Percentiles rank a stretch among this genome's conserved stretches.
Conservation (phyloP, 371 early-diverging fungal species). For the Thermomucor indicae-seudaticae region DNA sequence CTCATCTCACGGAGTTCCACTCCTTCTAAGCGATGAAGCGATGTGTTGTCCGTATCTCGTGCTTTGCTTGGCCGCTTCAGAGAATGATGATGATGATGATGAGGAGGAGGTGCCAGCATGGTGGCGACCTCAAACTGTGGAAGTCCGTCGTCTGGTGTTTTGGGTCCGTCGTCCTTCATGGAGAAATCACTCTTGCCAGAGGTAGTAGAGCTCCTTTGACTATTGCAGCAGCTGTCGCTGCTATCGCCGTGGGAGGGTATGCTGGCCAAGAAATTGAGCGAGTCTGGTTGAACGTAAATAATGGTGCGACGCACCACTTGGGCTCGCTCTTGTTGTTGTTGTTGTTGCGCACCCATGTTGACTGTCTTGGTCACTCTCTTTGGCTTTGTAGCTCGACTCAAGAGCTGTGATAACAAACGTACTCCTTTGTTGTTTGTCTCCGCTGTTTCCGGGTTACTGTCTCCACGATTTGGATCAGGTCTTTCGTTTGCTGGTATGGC, state of each 20-base stretch:
- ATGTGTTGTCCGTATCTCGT: slow-evolving; percentile 1
- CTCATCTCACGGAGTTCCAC: slow-evolving; percentile 48
- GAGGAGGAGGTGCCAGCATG: too few species aligned
- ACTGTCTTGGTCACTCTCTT: slow-evolving; percentile 1
- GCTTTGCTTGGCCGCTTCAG: slow-evolving; percentile 1
- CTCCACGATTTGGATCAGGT: neutral
- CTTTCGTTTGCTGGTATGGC: neutral
- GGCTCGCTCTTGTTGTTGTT: slow-evolving; percentile 1
- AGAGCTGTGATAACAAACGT: slow-evolving; percentile 18
- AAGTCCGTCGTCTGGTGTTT: too few species aligned
- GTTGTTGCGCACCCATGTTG: slow-evolving; percentile 5
- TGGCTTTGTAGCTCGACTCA: slow-evolving; percentile 8
- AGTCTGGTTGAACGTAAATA: slow-evolving; percentile 31
- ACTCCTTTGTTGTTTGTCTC: slow-evolving; percentile 4
- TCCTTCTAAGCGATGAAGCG: too few species aligned
- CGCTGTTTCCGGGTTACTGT: slow-evolving; percentile 1
- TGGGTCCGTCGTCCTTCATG: slow-evolving; percentile 1
- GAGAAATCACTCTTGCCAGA: neutral
- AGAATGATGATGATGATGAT: slow-evolving; percentile 1
- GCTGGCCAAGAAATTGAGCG: slow-evolving; percentile 15
- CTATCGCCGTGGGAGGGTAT: neutral
- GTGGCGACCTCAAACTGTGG: too few species aligned
- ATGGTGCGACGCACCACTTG: slow-evolving; percentile 22
- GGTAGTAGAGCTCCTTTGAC: too few species aligned
- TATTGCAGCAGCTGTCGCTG: too few species aligned